Evolutionary conservation across 305 asterid species (phyloP).

Genomic region (Fraxinus nigra): DNA sequence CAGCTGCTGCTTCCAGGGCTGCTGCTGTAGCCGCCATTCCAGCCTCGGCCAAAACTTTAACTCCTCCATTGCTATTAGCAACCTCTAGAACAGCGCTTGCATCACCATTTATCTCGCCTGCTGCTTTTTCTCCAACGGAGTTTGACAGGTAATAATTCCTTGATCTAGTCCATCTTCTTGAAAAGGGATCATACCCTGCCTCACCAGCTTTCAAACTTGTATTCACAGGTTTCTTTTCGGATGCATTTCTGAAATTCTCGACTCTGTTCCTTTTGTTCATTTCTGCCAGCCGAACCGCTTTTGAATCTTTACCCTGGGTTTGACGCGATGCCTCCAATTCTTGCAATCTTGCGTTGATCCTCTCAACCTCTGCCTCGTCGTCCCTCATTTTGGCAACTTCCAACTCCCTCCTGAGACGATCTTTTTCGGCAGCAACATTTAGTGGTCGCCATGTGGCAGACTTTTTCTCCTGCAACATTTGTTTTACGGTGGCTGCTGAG

Average conservation of each 20-base stretch:
- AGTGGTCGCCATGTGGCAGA: slow-evolving; percentile 90
- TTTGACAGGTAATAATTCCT: slow-evolving; percentile 68
- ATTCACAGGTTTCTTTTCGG: slow-evolving; percentile 59
- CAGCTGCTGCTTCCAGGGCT: slow-evolving; percentile 83
- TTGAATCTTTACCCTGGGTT: slow-evolving; percentile 56
- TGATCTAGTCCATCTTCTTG: slow-evolving; percentile 95
- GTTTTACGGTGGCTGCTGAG: slow-evolving; percentile 93
- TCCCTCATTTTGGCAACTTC: slow-evolving; percentile 77
- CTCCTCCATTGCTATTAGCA: slow-evolving; percentile 28
- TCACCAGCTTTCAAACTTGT: slow-evolving; percentile 73
- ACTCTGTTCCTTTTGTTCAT: slow-evolving; percentile 86
- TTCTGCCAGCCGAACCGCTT: slow-evolving; percentile 81
- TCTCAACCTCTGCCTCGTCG: slow-evolving; percentile 71
- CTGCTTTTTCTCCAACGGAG: slow-evolving; percentile 42
- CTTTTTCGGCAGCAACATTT: slow-evolving; percentile 92
- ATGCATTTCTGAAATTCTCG: slow-evolving; percentile 89
- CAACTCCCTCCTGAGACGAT: slow-evolving; percentile 75
- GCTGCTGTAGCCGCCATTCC: slow-evolving; percentile 68
- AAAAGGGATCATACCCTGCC: slow-evolving; percentile 95
- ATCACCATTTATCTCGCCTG: slow-evolving; percentile 34
- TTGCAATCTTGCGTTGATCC: slow-evolving; percentile 62
- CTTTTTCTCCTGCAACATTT: slow-evolving; percentile 93
- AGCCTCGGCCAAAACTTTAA: slow-evolving; percentile 29
- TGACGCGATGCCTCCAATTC: slow-evolving; percentile 74
- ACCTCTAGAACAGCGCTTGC: slow-evolving; percentile 33